phyloP scores from a whole-genome alignment of 192 early-diverging fungal species.

The Coemansia sp. region DNA sequence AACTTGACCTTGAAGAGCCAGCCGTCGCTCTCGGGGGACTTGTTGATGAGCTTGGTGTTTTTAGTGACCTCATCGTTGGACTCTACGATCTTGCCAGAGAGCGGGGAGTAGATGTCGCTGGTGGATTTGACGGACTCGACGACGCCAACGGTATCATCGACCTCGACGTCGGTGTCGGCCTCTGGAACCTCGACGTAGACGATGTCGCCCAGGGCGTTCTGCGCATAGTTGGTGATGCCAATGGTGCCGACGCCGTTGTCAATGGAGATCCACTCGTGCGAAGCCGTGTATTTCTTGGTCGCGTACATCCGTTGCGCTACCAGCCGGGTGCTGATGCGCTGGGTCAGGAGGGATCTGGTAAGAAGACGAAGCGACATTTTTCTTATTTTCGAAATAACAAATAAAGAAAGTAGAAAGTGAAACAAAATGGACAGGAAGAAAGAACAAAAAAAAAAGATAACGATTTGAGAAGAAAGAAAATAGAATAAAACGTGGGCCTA shows the following conservation, averaged over 20 bases:
- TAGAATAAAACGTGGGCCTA: slow-evolving; percentile 3
- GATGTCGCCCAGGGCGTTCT: slow-evolving; percentile 88
- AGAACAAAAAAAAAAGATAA: background rate
- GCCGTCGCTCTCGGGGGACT: slow-evolving; percentile 68
- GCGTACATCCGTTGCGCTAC: slow-evolving; percentile 45
- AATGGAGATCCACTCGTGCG: slow-evolving; percentile 91
- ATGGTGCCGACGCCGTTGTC: slow-evolving; percentile 76
- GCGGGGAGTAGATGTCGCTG: slow-evolving; percentile 85
- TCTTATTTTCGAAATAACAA: background rate
- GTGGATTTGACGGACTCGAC: slow-evolving; percentile 97
- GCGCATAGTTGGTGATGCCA: slow-evolving; percentile 91
- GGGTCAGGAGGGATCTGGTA: slow-evolving; percentile 26
- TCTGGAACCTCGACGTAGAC: slow-evolving; percentile 89
- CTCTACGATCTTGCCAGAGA: slow-evolving; percentile 78
- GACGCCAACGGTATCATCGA: slow-evolving; percentile 66
- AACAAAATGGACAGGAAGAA: background rate
- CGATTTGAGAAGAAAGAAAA: background rate
- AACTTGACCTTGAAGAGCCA: slow-evolving; percentile 95
- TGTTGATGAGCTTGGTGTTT: slow-evolving; percentile 80
- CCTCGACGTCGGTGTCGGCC: slow-evolving; percentile 61
- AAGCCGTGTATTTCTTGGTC: slow-evolving; percentile 71
- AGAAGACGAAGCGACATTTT: slow-evolving; percentile 39
- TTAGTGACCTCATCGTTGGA: slow-evolving; percentile 66
- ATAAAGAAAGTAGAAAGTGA: background rate
- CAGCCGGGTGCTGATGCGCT: slow-evolving; percentile 31